A percentile compares a stretch with the other conserved stretches of the same genome.
Conservation (phyloP, 176 grass and related monocot species). For the Triticum monococcum region DNA sequence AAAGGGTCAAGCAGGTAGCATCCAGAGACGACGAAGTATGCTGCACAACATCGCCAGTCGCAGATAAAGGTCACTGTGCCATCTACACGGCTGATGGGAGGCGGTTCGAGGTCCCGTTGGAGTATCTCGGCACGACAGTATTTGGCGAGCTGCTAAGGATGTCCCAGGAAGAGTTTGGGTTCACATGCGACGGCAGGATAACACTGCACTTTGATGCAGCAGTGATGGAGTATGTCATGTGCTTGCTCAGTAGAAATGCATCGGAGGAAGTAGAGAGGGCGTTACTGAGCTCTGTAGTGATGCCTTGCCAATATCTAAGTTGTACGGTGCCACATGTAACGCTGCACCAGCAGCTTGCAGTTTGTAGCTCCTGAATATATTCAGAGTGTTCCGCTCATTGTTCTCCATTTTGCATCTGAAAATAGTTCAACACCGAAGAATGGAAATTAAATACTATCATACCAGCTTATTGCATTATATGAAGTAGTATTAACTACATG, state of each 20-base stretch:
- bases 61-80: conserved; percentile 32
- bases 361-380: conserved; percentile 12
- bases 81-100: conserved; percentile 35
- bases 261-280: conserved; percentile 52
- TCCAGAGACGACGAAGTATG: neutral
- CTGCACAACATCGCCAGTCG: too few species aligned
- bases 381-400: neutral
- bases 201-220: conserved; percentile 47
- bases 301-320: conserved; percentile 14
- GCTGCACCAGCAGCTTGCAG: conserved; percentile 5
- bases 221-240: conserved; percentile 58
- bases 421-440: conserved; percentile 16
- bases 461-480: neutral
- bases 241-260: conserved; percentile 41
- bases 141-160: conserved; percentile 40
- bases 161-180: conserved; percentile 51
- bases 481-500: neutral
- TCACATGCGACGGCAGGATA: conserved; percentile 39
- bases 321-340: neutral
- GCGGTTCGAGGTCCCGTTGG: conserved; percentile 45
- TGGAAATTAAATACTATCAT: neutral
- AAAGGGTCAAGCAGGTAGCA: conserved; percentile 6
- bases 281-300: conserved; percentile 48
- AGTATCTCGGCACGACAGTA: conserved; percentile 31
- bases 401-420: conserved; percentile 9